Base-by-base conservation (phyloP, 2,329 filamentous ascomycete genomes). In the Sclerotinia minor region DNA sequence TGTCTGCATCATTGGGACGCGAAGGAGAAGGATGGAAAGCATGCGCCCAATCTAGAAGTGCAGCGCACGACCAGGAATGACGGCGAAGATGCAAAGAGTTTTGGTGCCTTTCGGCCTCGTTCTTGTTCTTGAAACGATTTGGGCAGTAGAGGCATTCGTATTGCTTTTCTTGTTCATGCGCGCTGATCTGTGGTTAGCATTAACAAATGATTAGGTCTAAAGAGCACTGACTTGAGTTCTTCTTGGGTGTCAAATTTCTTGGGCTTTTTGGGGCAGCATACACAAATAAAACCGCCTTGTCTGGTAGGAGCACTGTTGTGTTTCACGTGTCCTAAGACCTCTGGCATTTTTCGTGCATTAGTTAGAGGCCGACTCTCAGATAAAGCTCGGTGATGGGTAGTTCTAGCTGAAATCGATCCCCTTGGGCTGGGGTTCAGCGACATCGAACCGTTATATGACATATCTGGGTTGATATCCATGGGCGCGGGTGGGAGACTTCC, bases 51-150 rank as follows among this genome's bases (percentile, higher is more conserved):
- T 87, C 84, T 15, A 87, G 87, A 35, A 99, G 86, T 0, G 94
- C 92, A 44, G 93, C 94, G 79, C 95, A 99, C 15, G 94, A 97
- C 95, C 95, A 99, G 60, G 94, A 97, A 80, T 98, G 93, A 32
- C 91, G 89, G 45, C 94, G 88, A 11, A 98, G 85, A 78, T 98
- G 94, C 15, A 98, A 86, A 19, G 94, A 97, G 76, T 97, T 98
- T 76, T 97, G 94, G 77, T 98, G 94, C 44, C 95, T 88, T 79
- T 98, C 94, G 2, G 94, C 94, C 80, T 98, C 95, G 75, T 98
- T 98, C 81, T 98, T 98, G 81, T 98, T 98, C 80, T 98, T 98
- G 83, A 98, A 98, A 15, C 94, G 89, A 77, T 97, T 97, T 53
- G 91, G 91, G 78, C 94, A 98, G 78, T 92, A 98, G 38, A 88